Base-by-base conservation (phyloP, 495 filamentous ascomycete species). In the Aspergillus carlsbadensis region DNA sequence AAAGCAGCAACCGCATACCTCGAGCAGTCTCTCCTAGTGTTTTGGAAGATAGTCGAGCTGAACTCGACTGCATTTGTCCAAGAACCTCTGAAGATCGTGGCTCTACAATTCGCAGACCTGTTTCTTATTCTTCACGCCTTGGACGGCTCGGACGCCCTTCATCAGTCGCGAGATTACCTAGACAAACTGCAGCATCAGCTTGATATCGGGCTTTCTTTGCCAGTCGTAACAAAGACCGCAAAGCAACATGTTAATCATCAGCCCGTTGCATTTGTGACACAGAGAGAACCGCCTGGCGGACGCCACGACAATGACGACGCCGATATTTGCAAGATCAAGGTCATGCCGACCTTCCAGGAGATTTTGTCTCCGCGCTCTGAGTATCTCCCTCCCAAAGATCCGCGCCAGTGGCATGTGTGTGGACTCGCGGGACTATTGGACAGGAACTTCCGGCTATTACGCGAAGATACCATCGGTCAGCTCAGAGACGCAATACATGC, bases 301-400 rank as follows among this genome's bases (percentile, higher is more conserved):
- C 58, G 66, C 17, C 87, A 91, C 56, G 80, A 88, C 64, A 91
- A 91, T 61, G 87, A 92, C 63, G 69, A 81, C 48, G 73, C 64
- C 0, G 68, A 81, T 58, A 87, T 90, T 51, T 57, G 61, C 15
- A 59, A 85, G 3, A 87, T 91, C 44, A 67, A 71, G 45, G 86
- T 90, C 46, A 65, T 91, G 29, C 87, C 88, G 0, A 89, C 85
- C 2, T 68, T 70, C 1, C 67, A 80, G 26, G 88, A 91, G 62
- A 85, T 91, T 45, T 59, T 64, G 1, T 79, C 75, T n/a, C 31
- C 56, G 3, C 70, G 77, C 6, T 50, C 63, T 1, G 84, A 89
- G 56, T 91, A 86, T 62, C 69, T 90, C 0, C 89, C 89, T 2
- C 60, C 65, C 5, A 80, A 69, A 2, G 76, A 88, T 58, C 67